Percentiles rank a stretch among this genome's conserved stretches.
Evolutionary conservation across 2,329 filamentous ascomycete species (phyloP).

Genomic region (Hortaea werneckii): DNA sequence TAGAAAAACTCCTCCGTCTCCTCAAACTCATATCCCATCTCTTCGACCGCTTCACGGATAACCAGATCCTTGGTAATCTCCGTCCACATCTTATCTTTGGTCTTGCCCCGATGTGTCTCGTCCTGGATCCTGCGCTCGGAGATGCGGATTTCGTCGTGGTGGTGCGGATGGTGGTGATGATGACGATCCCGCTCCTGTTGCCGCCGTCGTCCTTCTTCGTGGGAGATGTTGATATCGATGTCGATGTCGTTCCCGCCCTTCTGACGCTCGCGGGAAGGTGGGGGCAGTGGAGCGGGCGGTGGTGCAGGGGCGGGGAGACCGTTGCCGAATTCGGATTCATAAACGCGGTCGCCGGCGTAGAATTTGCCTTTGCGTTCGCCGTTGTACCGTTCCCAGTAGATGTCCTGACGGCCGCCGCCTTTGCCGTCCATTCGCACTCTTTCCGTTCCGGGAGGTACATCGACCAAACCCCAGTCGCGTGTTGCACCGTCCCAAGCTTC

Average conservation of each 20-base stretch:
- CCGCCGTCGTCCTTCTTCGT: slow-evolving; percentile 1
- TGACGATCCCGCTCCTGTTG: slow-evolving; percentile 9
- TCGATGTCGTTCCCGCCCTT: slow-evolving; percentile 38
- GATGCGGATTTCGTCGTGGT: slow-evolving; percentile 36
- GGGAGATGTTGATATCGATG: slow-evolving; percentile 1
- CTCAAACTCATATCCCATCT: slow-evolving; percentile 76
- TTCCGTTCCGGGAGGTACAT: slow-evolving; percentile 75
- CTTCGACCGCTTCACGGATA: slow-evolving; percentile 73
- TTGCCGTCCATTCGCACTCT: slow-evolving; percentile 72
- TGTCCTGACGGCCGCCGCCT: slow-evolving; percentile 64
- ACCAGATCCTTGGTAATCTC: slow-evolving; percentile 94
- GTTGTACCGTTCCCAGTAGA: slow-evolving; percentile 70
- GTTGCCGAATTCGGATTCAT: slow-evolving; percentile 34
- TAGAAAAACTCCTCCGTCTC: slow-evolving; percentile 87
- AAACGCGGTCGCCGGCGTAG: slow-evolving; percentile 53
- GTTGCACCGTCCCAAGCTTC: slow-evolving; percentile 67
- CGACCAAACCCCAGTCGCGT: slow-evolving; percentile 69
- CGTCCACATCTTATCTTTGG: slow-evolving; percentile 64
- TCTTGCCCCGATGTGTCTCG: slow-evolving; percentile 14
- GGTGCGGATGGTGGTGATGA: too few relatives aligned
- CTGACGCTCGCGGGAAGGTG: slow-evolving; percentile 5
- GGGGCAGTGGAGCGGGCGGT: slow-evolving; percentile 6
- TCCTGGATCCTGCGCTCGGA: slow-evolving; percentile 11
- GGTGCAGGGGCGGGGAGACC: slow-evolving; percentile 16
- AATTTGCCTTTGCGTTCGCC: slow-evolving; percentile 67